Base-by-base conservation (phyloP, 352 stramenopile species). In the Pythium chondricola region DNA sequence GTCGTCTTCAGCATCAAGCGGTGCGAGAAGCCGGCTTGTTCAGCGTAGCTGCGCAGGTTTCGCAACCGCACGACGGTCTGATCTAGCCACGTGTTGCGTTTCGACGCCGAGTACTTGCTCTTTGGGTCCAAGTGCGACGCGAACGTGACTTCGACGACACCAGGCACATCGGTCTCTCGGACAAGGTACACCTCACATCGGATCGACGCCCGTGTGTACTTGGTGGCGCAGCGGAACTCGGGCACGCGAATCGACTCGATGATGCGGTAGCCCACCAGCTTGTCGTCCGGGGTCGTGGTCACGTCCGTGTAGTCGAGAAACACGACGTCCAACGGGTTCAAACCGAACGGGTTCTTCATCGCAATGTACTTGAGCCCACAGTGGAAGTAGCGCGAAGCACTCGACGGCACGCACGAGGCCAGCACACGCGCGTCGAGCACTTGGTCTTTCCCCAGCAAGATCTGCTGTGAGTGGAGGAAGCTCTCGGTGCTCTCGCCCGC, bases 251-350 rank as follows among this genome's bases (percentile, higher is more conserved):
- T 93, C 13, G 76, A 89, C 41, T 93, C 81, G 25, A 88, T 49
- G 48, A 93, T 85, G 43, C 79, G 76, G 54, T 78, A 88, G 24
- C 78, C 81, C 13, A 90, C 64, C 36, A 85, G 59, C 48, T 83
- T 82, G 24, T 68, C 71, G 42, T 79, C 61, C 8, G 60, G 45
- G 30, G 73, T 85, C n/a, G 71, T 74, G 30, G 67, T 71, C 31
- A 90, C 78, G 39, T 90, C 79, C 16, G 81, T 90, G 63, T 93
- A 93, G 64, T 93, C 81, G 26, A 93, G 58, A 35, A 84, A 88
- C 3, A 93, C 81, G 44, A 93, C 63, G 33, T 93, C 81, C 10
- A 93, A 48, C 4, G 71, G 62, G 3, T 58, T 60, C 17, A 74
- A 50, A 6, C 74, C 78, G 43, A 90, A 90, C 35, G 78, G 78